Evolutionary conservation across 805 yeast genomes (phyloP).

Genomic region (Yamadazyma endophytica): DNA sequence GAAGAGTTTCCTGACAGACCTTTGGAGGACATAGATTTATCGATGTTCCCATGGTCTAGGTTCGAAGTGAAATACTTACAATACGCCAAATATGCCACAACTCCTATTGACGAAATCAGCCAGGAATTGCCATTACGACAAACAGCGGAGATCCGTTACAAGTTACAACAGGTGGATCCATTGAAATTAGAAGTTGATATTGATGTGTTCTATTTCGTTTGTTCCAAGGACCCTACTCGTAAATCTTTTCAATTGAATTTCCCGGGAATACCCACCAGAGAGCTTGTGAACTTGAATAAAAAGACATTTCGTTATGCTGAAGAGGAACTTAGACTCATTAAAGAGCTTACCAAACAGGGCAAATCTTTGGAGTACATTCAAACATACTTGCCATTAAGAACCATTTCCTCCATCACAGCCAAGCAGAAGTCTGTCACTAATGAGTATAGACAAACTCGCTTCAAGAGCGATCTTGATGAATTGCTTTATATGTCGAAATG

Average conservation of each 20-base stretch:
- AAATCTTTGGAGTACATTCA: slow-evolving; percentile 17
- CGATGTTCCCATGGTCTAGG: slow-evolving; percentile 3
- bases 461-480: slow-evolving; percentile 24
- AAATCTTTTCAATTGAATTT: slow-evolving; percentile 6
- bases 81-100: slow-evolving; percentile 5
- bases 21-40: slow-evolving; percentile 9
- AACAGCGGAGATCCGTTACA: slow-evolving; percentile 3
- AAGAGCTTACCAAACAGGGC: slow-evolving; percentile 3
- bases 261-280: slow-evolving; percentile 11
- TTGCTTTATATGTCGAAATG: slow-evolving; percentile 38
- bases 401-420: not conserved
- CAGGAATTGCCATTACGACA: slow-evolving; percentile 10
- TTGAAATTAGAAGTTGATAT: slow-evolving; percentile 4
- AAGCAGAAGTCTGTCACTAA: slow-evolving; percentile 1
- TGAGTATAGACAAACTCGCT: slow-evolving; percentile 20
- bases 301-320: slow-evolving; percentile 19
- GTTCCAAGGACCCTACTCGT: slow-evolving; percentile 7
- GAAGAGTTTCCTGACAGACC: slow-evolving; percentile 12
- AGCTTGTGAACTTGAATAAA: slow-evolving; percentile 18
- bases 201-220: slow-evolving; percentile 6
- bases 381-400: slow-evolving; percentile 14
- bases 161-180: slow-evolving; percentile 1
- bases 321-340: slow-evolving; percentile 13
- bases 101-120: slow-evolving; percentile 1
- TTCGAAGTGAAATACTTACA: slow-evolving; percentile 4